Evolutionary conservation across 768 basidiomycete genomes (phyloP).

Genomic region (Phlebiopsis gigantea): DNA sequence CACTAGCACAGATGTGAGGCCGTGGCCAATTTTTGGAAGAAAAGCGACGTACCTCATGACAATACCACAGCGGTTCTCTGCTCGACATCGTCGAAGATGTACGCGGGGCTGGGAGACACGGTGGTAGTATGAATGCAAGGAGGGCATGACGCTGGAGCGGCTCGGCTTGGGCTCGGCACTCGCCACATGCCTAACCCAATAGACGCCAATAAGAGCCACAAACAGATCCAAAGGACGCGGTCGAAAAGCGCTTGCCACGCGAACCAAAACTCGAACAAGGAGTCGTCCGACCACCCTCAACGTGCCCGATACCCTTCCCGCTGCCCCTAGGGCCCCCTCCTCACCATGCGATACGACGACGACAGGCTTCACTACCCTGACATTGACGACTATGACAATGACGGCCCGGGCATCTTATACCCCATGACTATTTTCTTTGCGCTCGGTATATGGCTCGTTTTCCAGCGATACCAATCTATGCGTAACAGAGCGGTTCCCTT

Average conservation of each 20-base stretch:
- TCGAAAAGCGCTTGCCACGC: not conserved
- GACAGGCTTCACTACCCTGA: constrained; percentile 1
- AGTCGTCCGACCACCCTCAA: constrained; percentile 3
- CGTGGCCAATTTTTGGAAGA: constrained; percentile 2
- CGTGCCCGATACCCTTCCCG: not conserved
- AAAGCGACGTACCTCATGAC: constrained; percentile 51
- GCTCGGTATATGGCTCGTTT: constrained; percentile 75
- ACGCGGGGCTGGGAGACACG: constrained; percentile 8
- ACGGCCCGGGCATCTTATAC: constrained; percentile 52
- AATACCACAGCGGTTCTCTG: constrained; percentile 74
- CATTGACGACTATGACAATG: constrained; percentile 27
- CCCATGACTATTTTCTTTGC: constrained; percentile 66
- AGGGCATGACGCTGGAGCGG: constrained; percentile 10
- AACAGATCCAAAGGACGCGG: constrained; percentile 23
- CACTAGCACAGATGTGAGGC: constrained; percentile 46
- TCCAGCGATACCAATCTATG: constrained; percentile 67
- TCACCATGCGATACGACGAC: constrained; percentile 3
- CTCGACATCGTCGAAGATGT: constrained; percentile 47
- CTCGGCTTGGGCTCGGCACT: not conserved
- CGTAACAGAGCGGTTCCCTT: constrained; percentile 74
- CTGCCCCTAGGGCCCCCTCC: not conserved
- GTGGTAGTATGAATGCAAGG: constrained; percentile 7
- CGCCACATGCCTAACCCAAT: not conserved
- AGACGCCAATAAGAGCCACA: constrained; percentile 14
- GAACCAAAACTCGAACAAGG: not conserved